phyloP scores from a whole-genome alignment of 495 filamentous ascomycete species.

The Daldinia concentrica region DNA sequence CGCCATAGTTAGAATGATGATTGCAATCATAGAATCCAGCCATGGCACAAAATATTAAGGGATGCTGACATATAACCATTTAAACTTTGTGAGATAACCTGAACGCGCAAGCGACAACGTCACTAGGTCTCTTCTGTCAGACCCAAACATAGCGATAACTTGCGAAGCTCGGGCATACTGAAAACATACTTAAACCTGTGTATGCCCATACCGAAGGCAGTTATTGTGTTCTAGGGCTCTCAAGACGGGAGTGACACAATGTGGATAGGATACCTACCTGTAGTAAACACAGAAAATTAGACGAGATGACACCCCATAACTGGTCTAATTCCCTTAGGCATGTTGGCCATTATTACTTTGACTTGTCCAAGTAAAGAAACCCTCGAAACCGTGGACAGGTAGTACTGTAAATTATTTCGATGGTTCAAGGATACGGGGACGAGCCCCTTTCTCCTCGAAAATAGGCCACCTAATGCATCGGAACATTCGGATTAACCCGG shows the following conservation, averaged over 20 bases:
- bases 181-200: neutral
- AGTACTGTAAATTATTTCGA: neutral
- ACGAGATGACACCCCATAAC: neutral
- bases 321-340: neutral
- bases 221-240: neutral
- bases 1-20: slow-evolving; percentile 6
- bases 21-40: neutral
- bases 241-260: neutral
- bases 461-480: neutral
- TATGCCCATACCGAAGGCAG: neutral
- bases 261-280: neutral
- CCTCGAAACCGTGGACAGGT: neutral
- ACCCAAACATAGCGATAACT: slow-evolving; percentile 1
- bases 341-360: neutral
- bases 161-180: neutral
- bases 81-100: slow-evolving; percentile 9
- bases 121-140: slow-evolving; percentile 8
- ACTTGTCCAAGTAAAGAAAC: neutral
- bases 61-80: slow-evolving; percentile 2
- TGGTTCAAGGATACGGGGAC: neutral
- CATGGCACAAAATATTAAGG: too few species aligned
- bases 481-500: neutral
- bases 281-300: neutral
- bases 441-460: neutral
- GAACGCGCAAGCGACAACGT: slow-evolving; percentile 26